Percentiles rank a stretch among this genome's conserved stretches.
phyloP scores from a whole-genome alignment of 192 early-diverging fungal species.

The Backusella morwellensis region DNA sequence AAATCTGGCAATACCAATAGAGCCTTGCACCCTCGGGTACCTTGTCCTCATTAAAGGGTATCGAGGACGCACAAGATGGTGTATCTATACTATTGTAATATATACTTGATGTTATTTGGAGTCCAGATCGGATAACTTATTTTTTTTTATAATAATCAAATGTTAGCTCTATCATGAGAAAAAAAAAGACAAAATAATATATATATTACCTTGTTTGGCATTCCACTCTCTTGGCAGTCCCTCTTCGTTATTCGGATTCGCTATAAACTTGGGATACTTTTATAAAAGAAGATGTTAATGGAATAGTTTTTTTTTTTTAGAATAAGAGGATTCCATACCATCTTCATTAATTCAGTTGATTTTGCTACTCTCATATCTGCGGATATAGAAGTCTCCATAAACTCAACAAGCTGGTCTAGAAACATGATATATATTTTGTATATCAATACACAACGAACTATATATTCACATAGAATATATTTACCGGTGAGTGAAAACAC shows the following conservation, averaged over 20 bases:
- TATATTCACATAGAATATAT: not conserved
- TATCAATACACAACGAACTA: not conserved
- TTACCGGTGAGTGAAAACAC: slow-evolving; percentile 22
- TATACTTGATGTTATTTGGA: slow-evolving; percentile 26
- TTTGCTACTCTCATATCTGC: slow-evolving; percentile 29
- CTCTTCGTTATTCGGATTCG: slow-evolving; percentile 6
- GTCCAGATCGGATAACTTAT: slow-evolving; percentile 25
- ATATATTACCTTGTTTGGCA: slow-evolving; percentile 25
- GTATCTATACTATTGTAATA: slow-evolving; percentile 22
- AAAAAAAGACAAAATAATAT: not conserved
- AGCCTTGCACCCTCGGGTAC: not conserved
- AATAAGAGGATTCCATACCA: slow-evolving; percentile 18
- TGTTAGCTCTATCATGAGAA: not conserved
- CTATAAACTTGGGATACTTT: slow-evolving; percentile 24
- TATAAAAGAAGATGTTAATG: not conserved
- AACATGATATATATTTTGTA: not conserved
- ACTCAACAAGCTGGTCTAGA: slow-evolving; percentile 26
- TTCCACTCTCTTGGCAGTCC: slow-evolving; percentile 28
- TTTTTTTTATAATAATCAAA: not conserved
- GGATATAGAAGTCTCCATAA: slow-evolving; percentile 34
- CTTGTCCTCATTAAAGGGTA: slow-evolving; percentile 8
- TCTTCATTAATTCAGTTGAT: slow-evolving; percentile 31
- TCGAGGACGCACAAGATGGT: slow-evolving; percentile 22
- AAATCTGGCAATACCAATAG: slow-evolving; percentile 32
- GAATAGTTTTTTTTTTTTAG: not conserved